phyloP scores from a whole-genome alignment of 2,329 filamentous ascomycete genomes.

The Aspergillus sp. region DNA sequence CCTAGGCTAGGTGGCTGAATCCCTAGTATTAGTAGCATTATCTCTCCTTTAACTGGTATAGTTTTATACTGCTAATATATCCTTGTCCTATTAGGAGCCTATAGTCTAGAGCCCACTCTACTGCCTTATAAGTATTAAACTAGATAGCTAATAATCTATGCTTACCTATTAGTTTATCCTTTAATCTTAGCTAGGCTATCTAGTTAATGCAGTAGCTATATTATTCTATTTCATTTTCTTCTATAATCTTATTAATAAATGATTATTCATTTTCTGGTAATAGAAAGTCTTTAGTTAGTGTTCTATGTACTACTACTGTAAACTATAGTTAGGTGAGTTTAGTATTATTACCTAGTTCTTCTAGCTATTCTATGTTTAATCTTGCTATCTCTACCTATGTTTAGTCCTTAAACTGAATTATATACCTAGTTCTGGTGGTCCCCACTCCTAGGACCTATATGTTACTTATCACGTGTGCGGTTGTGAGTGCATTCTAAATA shows the following conservation, averaged over 20 bases:
- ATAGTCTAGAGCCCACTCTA: constrained; percentile 16
- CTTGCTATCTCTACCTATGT: too few species aligned
- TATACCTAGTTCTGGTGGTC: too few species aligned
- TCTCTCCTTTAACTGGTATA: constrained; percentile 14
- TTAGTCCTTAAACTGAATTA: too few species aligned
- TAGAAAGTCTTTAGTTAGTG: too few species aligned
- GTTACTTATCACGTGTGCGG: too few species aligned
- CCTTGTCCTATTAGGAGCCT: constrained; percentile 14
- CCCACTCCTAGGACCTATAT: too few species aligned
- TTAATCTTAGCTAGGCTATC: constrained; percentile 20
- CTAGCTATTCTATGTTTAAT: too few species aligned
- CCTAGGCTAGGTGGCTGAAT: constrained; percentile 20
- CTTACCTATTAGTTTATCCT: constrained; percentile 15
- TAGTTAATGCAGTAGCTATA: constrained; percentile 18
- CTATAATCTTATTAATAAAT: constrained; percentile 12
- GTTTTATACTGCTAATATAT: constrained; percentile 16
- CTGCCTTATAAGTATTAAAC: constrained; percentile 18
- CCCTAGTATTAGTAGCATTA: constrained; percentile 14
- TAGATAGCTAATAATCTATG: constrained; percentile 19
- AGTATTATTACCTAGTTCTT: too few species aligned
- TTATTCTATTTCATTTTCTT: constrained; percentile 5
- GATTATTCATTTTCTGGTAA: too few species aligned
- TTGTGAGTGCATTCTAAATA: too few species aligned
- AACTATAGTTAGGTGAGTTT: too few species aligned
- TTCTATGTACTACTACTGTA: too few species aligned